Percentiles rank a stretch among this genome's conserved stretches.
phyloP scores from a whole-genome alignment of 73 alveolate species.

The Tetrahymena thermophila region DNA sequence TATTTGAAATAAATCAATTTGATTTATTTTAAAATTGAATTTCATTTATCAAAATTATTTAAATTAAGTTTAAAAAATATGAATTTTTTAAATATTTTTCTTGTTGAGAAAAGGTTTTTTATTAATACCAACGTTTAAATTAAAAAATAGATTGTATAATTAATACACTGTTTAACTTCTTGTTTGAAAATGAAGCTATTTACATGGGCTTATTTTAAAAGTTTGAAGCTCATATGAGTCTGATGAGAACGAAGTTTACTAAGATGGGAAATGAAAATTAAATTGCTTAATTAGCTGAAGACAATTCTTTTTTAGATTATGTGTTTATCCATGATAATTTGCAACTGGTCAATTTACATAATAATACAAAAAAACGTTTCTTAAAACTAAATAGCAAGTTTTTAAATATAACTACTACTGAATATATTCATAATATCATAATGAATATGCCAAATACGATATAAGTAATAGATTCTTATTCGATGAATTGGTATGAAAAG shows the following conservation, averaged over 20 bases:
- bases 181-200: neutral
- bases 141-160: neutral
- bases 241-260: neutral
- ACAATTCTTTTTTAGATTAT: neutral
- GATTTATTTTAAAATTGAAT: too few species aligned
- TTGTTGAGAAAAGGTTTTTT: too few species aligned
- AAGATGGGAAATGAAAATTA: neutral
- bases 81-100: too few species aligned
- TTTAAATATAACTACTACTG: neutral
- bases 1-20: too few species aligned
- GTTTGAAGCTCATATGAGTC: neutral
- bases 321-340: neutral
- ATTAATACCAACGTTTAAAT: neutral
- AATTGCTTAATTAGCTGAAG: neutral
- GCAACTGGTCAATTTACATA: neutral
- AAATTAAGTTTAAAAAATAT: too few species aligned
- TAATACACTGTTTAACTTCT: neutral
- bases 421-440: neutral
- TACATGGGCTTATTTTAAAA: neutral
- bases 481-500: neutral
- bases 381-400: neutral
- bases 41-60: too few species aligned
- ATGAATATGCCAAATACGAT: neutral
- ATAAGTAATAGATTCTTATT: neutral
- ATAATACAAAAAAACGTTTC: neutral